Evolutionary conservation across 257 asterid genomes (phyloP).

Genomic region (Linderniella brevidens): DNA sequence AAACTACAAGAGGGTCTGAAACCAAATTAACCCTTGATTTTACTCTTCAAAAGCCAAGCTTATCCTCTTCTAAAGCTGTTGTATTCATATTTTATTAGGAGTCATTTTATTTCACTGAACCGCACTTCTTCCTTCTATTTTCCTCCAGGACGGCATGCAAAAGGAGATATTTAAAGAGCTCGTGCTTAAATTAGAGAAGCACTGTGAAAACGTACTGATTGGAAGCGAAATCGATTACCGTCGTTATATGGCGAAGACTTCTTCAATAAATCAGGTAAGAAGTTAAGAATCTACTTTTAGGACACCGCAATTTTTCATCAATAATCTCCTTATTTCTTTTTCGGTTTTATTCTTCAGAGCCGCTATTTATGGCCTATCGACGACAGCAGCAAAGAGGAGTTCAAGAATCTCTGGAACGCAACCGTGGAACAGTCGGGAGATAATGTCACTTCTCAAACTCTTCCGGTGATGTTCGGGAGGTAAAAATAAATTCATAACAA

Average conservation of each 20-base stretch:
- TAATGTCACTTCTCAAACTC: constrained; percentile 36
- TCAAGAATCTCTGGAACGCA: constrained; percentile 48
- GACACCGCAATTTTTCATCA: neutral
- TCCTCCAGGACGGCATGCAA: constrained; percentile 92
- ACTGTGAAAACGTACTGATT: constrained; percentile 52
- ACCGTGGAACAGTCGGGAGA: constrained; percentile 34
- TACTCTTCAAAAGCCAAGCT: too few relatives aligned
- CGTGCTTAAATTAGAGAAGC: constrained; percentile 47
- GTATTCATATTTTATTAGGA: too few relatives aligned
- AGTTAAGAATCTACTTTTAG: neutral
- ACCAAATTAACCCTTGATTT: too few relatives aligned
- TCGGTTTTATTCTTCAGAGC: constrained; percentile 29
- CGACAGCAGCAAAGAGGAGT: constrained; percentile 25
- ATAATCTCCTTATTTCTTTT: constrained; percentile 8
- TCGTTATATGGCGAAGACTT: constrained; percentile 53
- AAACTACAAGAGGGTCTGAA: too few relatives aligned
- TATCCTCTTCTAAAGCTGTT: too few relatives aligned
- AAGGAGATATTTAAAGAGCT: constrained; percentile 72
- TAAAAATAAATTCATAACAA: constrained; percentile 5
- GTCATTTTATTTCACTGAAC: constrained; percentile 8
- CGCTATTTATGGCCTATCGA: constrained; percentile 78
- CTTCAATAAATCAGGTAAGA: constrained; percentile 70
- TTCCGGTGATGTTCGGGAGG: constrained; percentile 98
- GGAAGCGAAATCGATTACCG: constrained; percentile 96
- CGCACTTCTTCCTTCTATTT: neutral